Percentiles rank a stretch among this genome's conserved stretches.
These are phyloP conservation scores for Populus davidiana DNA, from an alignment of 345 rosid species.

Conservation along the genomic window DNA sequence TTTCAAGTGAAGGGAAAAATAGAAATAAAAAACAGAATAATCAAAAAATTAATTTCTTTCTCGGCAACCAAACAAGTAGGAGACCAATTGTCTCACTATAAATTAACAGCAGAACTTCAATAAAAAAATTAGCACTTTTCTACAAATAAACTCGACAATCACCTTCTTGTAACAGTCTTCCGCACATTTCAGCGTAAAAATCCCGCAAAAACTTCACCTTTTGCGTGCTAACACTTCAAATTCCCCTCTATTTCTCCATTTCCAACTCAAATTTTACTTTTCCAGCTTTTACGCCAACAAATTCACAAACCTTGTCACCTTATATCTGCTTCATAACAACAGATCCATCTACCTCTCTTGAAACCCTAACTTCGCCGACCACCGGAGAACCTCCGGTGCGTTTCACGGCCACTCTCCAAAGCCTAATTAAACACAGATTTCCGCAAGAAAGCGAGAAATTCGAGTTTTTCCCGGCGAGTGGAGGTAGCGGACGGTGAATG, in stretches of 20 bases:
- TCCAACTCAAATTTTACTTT: slow-evolving; percentile 14
- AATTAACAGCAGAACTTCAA: background rate
- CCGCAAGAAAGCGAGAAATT: slow-evolving; percentile 10
- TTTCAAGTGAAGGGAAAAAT: background rate
- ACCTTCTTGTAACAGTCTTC: slow-evolving; percentile 5
- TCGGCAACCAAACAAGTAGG: background rate
- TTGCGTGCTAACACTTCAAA: slow-evolving; percentile 9
- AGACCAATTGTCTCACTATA: background rate
- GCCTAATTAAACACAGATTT: background rate
- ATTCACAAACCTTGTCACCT: background rate
- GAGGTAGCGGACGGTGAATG: slow-evolving; percentile 28
- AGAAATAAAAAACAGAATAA: background rate
- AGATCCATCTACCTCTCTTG: slow-evolving; percentile 15
- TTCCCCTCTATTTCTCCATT: slow-evolving; percentile 11
- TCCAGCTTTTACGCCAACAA: background rate
- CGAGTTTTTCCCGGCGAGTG: slow-evolving; percentile 41
- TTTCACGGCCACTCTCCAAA: slow-evolving; percentile 17
- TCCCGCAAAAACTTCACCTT: slow-evolving; percentile 17
- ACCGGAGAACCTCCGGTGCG: slow-evolving; percentile 24
- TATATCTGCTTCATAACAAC: slow-evolving; percentile 4
- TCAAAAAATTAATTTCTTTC: background rate
- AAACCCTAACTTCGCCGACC: slow-evolving; percentile 16
- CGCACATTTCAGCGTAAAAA: slow-evolving; percentile 15
- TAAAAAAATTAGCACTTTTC: background rate
- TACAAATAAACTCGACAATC: background rate